phyloP scores from a whole-genome alignment of 352 stramenopile species.

The Pythium monospermum region DNA sequence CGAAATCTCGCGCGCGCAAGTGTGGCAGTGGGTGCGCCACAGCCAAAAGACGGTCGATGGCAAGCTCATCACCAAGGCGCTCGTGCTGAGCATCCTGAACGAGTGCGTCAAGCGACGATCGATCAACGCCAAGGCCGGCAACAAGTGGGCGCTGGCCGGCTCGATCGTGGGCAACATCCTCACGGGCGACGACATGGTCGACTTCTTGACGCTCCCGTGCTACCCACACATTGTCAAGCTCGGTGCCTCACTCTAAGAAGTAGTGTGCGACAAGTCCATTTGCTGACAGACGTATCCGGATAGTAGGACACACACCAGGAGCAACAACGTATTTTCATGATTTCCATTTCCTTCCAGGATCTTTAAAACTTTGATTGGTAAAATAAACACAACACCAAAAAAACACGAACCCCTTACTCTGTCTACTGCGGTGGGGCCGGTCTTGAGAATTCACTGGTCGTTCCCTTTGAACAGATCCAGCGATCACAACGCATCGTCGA shows the following conservation, averaged over 20 bases:
- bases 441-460: too few species aligned
- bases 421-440: too few species aligned
- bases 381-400: too few species aligned
- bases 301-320: too few species aligned
- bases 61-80: conserved; percentile 57
- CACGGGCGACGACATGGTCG: conserved; percentile 69
- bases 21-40: conserved; percentile 91
- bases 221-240: conserved; percentile 80
- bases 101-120: conserved; percentile 59
- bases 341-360: too few species aligned
- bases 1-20: conserved; percentile 92
- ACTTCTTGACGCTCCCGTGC: conserved; percentile 80
- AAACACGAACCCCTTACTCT: too few species aligned
- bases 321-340: too few species aligned
- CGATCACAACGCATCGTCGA: too few species aligned
- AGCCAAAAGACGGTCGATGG: conserved; percentile 60
- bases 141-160: conserved; percentile 64
- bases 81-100: conserved; percentile 58
- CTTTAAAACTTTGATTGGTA: too few species aligned
- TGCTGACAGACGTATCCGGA: too few species aligned
- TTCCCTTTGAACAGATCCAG: too few species aligned
- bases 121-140: conserved; percentile 30
- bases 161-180: conserved; percentile 67
- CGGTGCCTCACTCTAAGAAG: conserved; percentile 60
- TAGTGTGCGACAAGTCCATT: too few species aligned